Percentiles rank a stretch among this genome's conserved stretches.
These are phyloP conservation scores for Phytophthora aleatoria DNA, from an alignment of 352 stramenopile species.

Conservation along the genomic window DNA sequence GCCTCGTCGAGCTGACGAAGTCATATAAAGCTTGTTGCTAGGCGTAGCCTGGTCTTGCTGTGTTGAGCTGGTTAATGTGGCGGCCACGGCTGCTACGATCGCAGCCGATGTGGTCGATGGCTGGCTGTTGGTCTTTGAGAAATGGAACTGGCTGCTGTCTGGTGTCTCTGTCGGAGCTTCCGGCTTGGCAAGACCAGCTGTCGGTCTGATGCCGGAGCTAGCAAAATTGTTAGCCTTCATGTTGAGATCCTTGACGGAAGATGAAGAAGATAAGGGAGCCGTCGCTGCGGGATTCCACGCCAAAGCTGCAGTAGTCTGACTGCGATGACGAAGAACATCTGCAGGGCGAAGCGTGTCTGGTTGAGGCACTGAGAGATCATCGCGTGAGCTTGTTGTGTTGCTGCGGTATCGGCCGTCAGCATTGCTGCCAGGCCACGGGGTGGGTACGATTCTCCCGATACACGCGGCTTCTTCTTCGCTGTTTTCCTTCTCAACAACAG, in stretches of 20 bases:
- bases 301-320: constrained; percentile 25
- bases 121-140: constrained; percentile 31
- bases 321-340: constrained; percentile 39
- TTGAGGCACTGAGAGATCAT: constrained; percentile 14
- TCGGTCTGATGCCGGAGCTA: constrained; percentile 22
- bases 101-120: constrained; percentile 23
- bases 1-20: constrained; percentile 20
- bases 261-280: constrained; percentile 17
- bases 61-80: constrained; percentile 11
- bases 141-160: constrained; percentile 27
- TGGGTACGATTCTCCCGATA: constrained; percentile 11
- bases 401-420: constrained; percentile 26
- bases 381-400: constrained; percentile 22
- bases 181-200: constrained; percentile 1
- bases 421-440: constrained; percentile 20
- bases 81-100: constrained; percentile 29
- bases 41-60: constrained; percentile 8
- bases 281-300: constrained; percentile 32
- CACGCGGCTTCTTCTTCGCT: constrained; percentile 7
- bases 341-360: constrained; percentile 25
- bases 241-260: constrained; percentile 10
- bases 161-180: background rate
- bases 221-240: constrained; percentile 21
- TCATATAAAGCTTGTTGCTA: constrained; percentile 27
- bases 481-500: background rate